Conservation (phyloP, 2,329 filamentous ascomycete species). For the Fusarium bactridioides region DNA sequence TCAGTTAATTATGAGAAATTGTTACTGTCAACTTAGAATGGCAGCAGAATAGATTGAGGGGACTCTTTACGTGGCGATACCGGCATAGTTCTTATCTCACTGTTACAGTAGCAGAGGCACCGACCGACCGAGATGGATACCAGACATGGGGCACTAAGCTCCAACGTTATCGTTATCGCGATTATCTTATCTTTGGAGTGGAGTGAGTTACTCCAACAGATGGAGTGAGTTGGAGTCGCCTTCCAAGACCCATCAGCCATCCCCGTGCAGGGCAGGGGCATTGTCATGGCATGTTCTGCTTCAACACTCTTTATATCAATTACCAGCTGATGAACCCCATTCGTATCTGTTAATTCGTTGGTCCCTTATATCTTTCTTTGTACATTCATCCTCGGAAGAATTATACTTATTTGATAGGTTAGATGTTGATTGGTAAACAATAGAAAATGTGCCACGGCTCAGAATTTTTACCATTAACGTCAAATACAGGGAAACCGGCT, state of each 20-base stretch:
- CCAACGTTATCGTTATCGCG: not conserved
- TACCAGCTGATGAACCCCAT: accelerated
- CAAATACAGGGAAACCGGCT: too few relatives aligned
- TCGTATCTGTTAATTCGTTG: too few relatives aligned
- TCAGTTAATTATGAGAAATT: accelerated
- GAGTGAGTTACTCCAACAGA: not conserved
- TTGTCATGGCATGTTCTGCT: too few relatives aligned
- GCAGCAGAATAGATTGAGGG: too few relatives aligned
- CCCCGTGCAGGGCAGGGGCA: not conserved
- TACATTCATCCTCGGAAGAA: too few relatives aligned
- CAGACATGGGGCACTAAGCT: not conserved
- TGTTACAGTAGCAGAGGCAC: not conserved
- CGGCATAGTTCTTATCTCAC: not conserved
- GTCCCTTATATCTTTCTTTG: too few relatives aligned
- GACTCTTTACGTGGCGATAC: not conserved
- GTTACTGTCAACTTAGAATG: accelerated
- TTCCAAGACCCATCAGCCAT: not conserved
- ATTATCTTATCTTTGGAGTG: not conserved
- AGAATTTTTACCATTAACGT: too few relatives aligned
- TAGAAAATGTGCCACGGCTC: too few relatives aligned
- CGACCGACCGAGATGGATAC: not conserved
- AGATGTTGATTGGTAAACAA: too few relatives aligned
- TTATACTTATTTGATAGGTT: too few relatives aligned
- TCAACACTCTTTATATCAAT: not conserved
- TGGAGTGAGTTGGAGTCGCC: not conserved